Evolutionary conservation across 139 green algal genomes (phyloP), one percentile per base, ranked within the genome.

Genomic region (Limnomonas spitsbergensis): DNA sequence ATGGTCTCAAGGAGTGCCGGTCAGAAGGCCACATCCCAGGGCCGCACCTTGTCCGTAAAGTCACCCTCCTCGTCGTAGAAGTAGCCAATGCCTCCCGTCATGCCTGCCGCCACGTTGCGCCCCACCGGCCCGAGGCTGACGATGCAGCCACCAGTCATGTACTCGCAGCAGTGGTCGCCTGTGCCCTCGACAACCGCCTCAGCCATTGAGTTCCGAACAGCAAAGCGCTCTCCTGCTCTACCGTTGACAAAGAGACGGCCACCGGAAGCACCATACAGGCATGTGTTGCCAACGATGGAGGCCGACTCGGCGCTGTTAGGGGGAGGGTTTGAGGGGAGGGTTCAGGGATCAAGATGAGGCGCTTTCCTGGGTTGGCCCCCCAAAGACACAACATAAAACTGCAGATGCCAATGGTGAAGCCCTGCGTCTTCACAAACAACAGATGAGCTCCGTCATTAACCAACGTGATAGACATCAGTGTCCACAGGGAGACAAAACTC

Each of bases 91-190:
- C 96, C 96, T 39, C 78, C 78, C 3, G 96, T 99, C 96, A 99
- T 99, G 78, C 96, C 96, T 1, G 96, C 96, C 14, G 83, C 96
- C 40, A 99, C 94, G 75, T 99, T 99, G 70, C 95, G 88, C 6
- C 96, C 96, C n/a, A 93, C 90, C n/a, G 82, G 82, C 53, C 93
- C 93, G 34, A 97, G 75, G 4, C 78, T 24, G 9, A 78, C 73
- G 31, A 78, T 32, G 3, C 4, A 27, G 29, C 79, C 79, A 29
- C 79, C 79, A 34, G 79, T 83, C 79, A 83, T 83, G 79, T 83
- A 83, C 91, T 99, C 96, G 87, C 95, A 98, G 90, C 94, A 98
- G 88, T 99, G 96, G 90, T 99, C 96, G 36, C 96, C 96, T 3
- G 89, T 85, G 74, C 96, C 96, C 87, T 99, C 96, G 53, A 99